Evolutionary conservation across 1,284 basidiomycete species (phyloP), one percentile per base, ranked within the genome.

Genomic region (Cutaneotrichosporon daszewskae): DNA sequence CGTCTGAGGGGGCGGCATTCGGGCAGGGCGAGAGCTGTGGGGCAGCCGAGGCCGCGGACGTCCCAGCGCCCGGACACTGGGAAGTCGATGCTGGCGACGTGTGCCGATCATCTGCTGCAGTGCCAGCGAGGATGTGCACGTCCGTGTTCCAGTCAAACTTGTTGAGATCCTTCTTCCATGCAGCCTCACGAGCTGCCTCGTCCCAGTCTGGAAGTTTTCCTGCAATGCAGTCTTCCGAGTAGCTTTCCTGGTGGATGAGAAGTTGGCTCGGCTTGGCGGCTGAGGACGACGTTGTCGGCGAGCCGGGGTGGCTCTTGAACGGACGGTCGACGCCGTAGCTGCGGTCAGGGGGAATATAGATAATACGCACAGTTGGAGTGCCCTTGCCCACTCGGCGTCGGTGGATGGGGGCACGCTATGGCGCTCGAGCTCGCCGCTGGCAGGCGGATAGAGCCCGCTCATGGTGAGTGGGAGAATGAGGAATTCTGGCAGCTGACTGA

Each of bases 381-480:
- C 55, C 25, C 46, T 42, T 7, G 27, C 37, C 55, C 55, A 57
- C 31, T 57, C 52, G 17, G 38, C 39, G 26, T 57, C 55, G 7
- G 49, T 57, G 24, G 31, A n/a, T 1, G 55, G 55, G 1, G 55
- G 22, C 4, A 37, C 24, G 20, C 49, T 49, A 13, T 35, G 33
- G 4, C 33, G 26, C 19, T 6, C 20, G 25, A 42, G 29, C 3
- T 25, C 17, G 16, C 31, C 32, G 19, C 27, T 19, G 19, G 25
- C 26, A n/a, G n/a, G n/a, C n/a, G n/a, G n/a, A n/a, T n/a, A n/a
- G 31, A 7, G 16, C 31, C 31, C 31, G 31, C 11, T 17, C 31
- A 17, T 14, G 31, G 7, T 17, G 31, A 32, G 16, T n/a, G n/a
- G n/a, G n/a, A n/a, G n/a, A n/a, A n/a, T n/a, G n/a, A n/a, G n/a